Percentiles rank a stretch among this genome's conserved stretches.
Evolutionary conservation across 345 rosid species (phyloP).

Genomic region (Hibiscus mutabilis): DNA sequence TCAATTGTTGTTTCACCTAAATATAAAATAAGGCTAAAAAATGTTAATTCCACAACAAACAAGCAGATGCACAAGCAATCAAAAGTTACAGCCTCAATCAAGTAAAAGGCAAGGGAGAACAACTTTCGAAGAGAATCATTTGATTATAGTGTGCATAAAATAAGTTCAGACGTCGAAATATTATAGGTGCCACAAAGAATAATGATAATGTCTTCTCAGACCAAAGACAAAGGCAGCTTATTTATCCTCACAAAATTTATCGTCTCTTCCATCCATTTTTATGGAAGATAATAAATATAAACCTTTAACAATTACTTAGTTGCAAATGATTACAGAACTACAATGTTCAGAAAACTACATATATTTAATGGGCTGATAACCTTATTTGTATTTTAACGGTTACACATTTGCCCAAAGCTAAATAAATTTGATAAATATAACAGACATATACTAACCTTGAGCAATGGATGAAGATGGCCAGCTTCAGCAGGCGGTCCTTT

Average conservation of each 20-base stretch:
- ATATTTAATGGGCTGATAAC: not conserved
- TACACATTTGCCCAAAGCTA: not conserved
- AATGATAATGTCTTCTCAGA: not conserved
- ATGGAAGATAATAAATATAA: not conserved
- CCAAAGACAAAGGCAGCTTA: not conserved
- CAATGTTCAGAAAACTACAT: not conserved
- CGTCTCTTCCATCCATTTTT: not conserved
- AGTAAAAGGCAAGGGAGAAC: not conserved
- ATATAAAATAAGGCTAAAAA: conserved; percentile 11
- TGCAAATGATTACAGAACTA: not conserved
- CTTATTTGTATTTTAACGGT: not conserved
- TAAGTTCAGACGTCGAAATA: not conserved
- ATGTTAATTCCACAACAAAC: not conserved
- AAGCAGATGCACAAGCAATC: not conserved
- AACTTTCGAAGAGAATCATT: not conserved
- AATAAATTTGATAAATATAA: not conserved
- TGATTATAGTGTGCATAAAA: not conserved
- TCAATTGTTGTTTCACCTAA: conserved; percentile 73
- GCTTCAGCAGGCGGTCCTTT: conserved; percentile 82
- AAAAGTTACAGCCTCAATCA: not conserved
- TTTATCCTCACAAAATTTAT: not conserved
- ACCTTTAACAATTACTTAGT: not conserved
- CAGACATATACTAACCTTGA: conserved; percentile 46
- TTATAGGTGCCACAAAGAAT: not conserved
- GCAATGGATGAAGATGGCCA: conserved; percentile 94